Evolutionary conservation across 352 stramenopile species (phyloP).

Genomic region (Globisporangium ultimum): DNA sequence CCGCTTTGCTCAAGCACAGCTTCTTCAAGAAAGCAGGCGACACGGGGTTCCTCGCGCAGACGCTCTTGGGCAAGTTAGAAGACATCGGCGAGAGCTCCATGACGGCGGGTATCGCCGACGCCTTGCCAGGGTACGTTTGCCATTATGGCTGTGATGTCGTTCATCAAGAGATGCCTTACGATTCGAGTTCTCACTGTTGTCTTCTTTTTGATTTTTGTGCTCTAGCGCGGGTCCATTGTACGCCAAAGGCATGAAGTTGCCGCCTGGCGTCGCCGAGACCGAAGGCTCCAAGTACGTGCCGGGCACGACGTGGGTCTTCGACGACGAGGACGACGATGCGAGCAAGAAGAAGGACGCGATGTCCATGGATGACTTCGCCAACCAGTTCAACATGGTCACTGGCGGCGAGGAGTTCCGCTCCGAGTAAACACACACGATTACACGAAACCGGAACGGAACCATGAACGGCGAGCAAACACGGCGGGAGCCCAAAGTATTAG

Average conservation of each 20-base stretch:
- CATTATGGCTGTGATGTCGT: neutral
- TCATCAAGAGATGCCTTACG: neutral
- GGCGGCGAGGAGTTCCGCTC: conserved; percentile 84
- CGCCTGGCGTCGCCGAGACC: conserved; percentile 44
- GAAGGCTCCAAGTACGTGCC: conserved; percentile 84
- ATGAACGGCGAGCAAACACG: too few relatives aligned
- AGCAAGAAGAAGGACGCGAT: conserved; percentile 44
- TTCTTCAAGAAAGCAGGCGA: conserved; percentile 89
- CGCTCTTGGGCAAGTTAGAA: conserved; percentile 72
- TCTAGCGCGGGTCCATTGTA: conserved; percentile 74
- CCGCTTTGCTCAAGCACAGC: conserved; percentile 82
- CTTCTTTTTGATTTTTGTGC: neutral
- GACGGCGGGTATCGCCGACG: conserved; percentile 77
- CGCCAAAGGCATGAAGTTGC: conserved; percentile 74
- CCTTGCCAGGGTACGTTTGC: conserved; percentile 62
- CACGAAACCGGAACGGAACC: neutral
- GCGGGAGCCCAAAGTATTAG: neutral
- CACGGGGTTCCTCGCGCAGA: conserved; percentile 58
- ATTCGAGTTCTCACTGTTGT: neutral
- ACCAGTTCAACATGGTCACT: conserved; percentile 86
- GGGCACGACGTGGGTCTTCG: conserved; percentile 88
- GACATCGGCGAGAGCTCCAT: conserved; percentile 89
- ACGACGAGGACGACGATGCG: conserved; percentile 73
- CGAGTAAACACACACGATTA: conserved; percentile 35
- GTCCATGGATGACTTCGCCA: conserved; percentile 87